Base-by-base conservation (phyloP, 202 grass and related monocot species). In the Bolboschoenoplectus hybrid region DNA sequence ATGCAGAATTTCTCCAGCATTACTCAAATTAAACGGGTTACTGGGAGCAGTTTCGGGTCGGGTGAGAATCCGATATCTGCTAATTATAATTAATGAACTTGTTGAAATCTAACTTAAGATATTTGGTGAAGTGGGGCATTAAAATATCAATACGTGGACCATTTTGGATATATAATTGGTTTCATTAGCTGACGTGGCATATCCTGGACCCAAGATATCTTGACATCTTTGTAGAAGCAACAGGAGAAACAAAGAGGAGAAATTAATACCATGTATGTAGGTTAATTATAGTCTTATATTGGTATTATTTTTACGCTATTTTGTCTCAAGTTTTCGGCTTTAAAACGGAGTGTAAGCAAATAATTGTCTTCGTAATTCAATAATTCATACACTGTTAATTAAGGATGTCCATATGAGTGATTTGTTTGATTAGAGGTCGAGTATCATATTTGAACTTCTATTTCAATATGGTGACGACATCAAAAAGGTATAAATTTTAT, bases 211-310 rank as follows among this genome's bases (percentile, higher is more conserved):
- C 47, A 67, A 69, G 63, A 84, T 3, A 84, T 39, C 36, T 36
- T 70, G 13, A 84, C 32, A 56, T 56, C 19, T 38, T 53, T 70
- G 46, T 40, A 70, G 46, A 84, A 84, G 81, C 50, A 84, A 83
- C 63, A 83, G 39, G 58, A 55, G 44, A 68, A 17, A 83, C 32
- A 6, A 11, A 70, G 9, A 8, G 20, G 19, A 83, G 47, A 47
- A 10, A 47, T 34, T 35, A n/a, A 40, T 79, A 13, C 32, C 32
- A 77, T 56, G 32, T 39, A 77, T 56, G 32, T 39, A 55, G 32
- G 26, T 56, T 56, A 77, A 36, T 56, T 17, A 36, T 77, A 56
- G 26, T 13, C 26, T 51, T 5, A n/a, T 26, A 13, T 41, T 57
- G 13, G 49, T 57, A 79, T 16, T 36, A n/a, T 77, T 32, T 39